Evolutionary conservation across 257 asterid genomes (phyloP).

Genomic region (Nicotiana noctiflora): DNA sequence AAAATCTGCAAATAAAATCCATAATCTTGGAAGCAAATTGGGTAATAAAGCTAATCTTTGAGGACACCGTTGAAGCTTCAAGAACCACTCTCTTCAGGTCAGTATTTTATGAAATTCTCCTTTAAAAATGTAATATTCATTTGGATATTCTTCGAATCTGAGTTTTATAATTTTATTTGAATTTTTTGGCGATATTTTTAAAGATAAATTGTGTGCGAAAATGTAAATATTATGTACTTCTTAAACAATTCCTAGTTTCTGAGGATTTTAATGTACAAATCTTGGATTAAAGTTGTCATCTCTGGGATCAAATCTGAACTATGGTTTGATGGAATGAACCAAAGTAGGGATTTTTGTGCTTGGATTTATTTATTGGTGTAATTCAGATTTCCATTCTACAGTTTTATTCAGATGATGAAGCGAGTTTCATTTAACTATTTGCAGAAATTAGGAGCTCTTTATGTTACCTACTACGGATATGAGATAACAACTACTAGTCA

Average conservation of each 20-base stretch:
- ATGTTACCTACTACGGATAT: not conserved
- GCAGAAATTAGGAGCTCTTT: not conserved
- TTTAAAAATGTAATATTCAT: not conserved
- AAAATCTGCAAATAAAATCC: not conserved
- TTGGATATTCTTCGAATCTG: not conserved
- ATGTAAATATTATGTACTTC: not conserved
- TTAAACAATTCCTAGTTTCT: not conserved
- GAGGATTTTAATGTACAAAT: not conserved
- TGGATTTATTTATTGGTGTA: not conserved
- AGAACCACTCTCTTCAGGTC: not conserved
- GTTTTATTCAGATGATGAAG: not conserved
- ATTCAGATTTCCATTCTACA: not conserved
- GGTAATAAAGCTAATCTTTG: not conserved
- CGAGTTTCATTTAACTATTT: not conserved
- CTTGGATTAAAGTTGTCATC: not conserved
- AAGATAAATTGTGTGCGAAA: not conserved
- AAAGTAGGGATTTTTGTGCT: not conserved
- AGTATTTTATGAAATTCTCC: not conserved
- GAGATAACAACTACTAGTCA: not conserved
- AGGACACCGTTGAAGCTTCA: not conserved
- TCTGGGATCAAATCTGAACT: not conserved
- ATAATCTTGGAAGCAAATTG: not conserved
- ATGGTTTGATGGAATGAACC: not conserved
- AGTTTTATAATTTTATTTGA: not conserved
- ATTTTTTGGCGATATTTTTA: not conserved